Conservation (phyloP, 2,329 filamentous ascomycete species). For the Neonectria ditissima region DNA sequence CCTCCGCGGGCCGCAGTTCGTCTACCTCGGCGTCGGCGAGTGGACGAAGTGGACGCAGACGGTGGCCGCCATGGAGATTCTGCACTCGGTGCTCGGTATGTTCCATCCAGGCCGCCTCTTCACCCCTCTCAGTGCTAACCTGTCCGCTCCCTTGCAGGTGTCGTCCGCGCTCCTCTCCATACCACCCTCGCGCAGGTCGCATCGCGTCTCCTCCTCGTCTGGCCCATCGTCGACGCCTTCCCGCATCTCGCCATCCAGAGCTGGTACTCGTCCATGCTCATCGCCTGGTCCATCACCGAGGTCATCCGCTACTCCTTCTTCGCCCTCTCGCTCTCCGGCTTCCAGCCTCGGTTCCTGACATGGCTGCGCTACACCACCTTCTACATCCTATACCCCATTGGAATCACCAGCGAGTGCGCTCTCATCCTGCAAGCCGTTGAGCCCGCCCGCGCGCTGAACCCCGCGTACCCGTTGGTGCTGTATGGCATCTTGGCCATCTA, state of each 20-base stretch:
- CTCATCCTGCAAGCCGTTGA: slow-evolving; percentile 79
- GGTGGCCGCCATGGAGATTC: slow-evolving; percentile 82
- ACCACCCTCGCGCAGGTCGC: slow-evolving; percentile 94
- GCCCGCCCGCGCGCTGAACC: slow-evolving; percentile 63
- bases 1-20: slow-evolving; percentile 65
- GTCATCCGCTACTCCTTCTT: slow-evolving; percentile 95
- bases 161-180: slow-evolving; percentile 86
- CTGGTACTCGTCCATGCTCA: slow-evolving; percentile 81
- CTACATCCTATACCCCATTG: slow-evolving; percentile 90
- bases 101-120: slow-evolving; percentile 3
- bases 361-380: slow-evolving; percentile 96
- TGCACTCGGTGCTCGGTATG: slow-evolving; percentile 82
- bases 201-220: slow-evolving; percentile 88
- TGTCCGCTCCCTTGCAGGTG: slow-evolving; percentile 60
- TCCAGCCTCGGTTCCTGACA: slow-evolving; percentile 73
- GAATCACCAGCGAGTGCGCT: slow-evolving; percentile 87
- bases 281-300: slow-evolving; percentile 92
- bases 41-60: slow-evolving; percentile 87
- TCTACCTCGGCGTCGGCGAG: slow-evolving; percentile 71
- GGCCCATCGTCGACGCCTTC: slow-evolving; percentile 83
- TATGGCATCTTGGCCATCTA: slow-evolving; percentile 78
- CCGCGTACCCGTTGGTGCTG: slow-evolving; percentile 68
- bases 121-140: slow-evolving; percentile 12
- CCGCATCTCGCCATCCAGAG: slow-evolving; percentile 71
- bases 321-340: slow-evolving; percentile 74